Percentiles rank a stretch among this genome's conserved stretches.
phyloP scores from a whole-genome alignment of 2,329 filamentous ascomycete genomes.

The Ophiostoma sp. region DNA sequence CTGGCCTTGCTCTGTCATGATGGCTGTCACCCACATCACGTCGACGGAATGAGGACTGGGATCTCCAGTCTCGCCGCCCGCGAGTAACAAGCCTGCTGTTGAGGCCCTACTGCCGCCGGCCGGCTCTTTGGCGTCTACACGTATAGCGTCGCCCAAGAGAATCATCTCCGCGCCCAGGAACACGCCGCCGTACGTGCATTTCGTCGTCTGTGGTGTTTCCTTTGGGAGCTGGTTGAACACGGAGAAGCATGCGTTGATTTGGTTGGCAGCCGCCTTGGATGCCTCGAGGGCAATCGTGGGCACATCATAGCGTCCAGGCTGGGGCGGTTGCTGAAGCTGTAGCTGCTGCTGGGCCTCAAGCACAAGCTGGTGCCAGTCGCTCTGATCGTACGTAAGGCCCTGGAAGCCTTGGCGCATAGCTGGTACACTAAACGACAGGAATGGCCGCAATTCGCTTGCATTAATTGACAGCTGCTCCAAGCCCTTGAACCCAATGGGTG shows the following conservation, averaged over 20 bases:
- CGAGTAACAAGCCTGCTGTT: constrained; percentile 46
- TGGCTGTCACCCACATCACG: constrained; percentile 32
- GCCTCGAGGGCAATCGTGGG: constrained; percentile 33
- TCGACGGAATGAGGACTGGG: constrained; percentile 18
- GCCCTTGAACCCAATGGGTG: constrained; percentile 32
- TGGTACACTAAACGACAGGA: constrained; percentile 37
- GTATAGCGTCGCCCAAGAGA: constrained; percentile 33
- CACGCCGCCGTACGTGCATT: constrained; percentile 30
- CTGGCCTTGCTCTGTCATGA: constrained; percentile 26
- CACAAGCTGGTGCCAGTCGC: constrained; percentile 32
- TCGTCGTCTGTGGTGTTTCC: constrained; percentile 24
- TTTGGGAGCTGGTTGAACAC: constrained; percentile 31
- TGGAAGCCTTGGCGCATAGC: constrained; percentile 28
- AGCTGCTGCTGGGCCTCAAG: constrained; percentile 25
- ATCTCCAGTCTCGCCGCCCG: background rate
- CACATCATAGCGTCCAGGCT: constrained; percentile 15
- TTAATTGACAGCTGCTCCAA: constrained; percentile 26
- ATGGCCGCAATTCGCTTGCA: constrained; percentile 34
- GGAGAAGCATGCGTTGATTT: constrained; percentile 35
- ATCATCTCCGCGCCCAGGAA: constrained; percentile 37
- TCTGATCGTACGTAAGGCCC: constrained; percentile 29
- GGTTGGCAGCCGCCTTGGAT: constrained; percentile 36
- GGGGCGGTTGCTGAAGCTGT: constrained; percentile 14
- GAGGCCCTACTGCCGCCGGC: constrained; percentile 51
- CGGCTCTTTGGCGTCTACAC: constrained; percentile 27